Evolutionary conservation across 345 rosid species (phyloP).

Genomic region (Acer yangbiense): DNA sequence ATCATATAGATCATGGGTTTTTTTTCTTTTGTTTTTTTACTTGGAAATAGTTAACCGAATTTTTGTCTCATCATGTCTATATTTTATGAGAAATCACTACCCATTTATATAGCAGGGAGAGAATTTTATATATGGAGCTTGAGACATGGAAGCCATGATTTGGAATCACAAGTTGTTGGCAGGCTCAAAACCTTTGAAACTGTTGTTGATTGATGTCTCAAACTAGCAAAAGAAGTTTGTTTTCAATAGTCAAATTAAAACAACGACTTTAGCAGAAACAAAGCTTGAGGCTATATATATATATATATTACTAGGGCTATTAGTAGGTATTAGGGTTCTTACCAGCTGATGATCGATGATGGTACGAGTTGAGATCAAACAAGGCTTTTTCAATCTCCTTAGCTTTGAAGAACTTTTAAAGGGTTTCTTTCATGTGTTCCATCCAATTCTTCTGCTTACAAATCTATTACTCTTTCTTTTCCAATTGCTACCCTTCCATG

Average conservation of each 20-base stretch:
- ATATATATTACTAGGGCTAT: constrained; percentile 24
- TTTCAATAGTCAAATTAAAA: background rate
- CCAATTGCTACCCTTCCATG: background rate
- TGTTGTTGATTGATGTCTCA: constrained; percentile 14
- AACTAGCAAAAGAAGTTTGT: background rate
- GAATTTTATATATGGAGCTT: background rate
- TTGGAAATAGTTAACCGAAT: constrained; percentile 9
- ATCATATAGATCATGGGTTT: constrained; percentile 18
- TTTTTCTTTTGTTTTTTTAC: constrained; percentile 16
- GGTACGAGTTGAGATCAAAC: constrained; percentile 9
- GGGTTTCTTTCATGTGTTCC: constrained; percentile 5
- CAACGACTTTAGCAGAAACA: background rate
- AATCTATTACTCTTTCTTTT: background rate
- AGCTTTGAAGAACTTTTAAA: constrained; percentile 15
- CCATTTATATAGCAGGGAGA: background rate
- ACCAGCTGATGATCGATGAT: background rate
- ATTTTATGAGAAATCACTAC: constrained; percentile 32
- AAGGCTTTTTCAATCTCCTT: background rate
- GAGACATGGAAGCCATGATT: background rate
- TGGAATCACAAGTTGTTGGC: background rate
- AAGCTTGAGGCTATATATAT: background rate
- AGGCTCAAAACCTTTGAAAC: background rate
- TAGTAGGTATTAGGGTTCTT: constrained; percentile 33
- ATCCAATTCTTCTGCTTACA: constrained; percentile 1
- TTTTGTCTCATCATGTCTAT: constrained; percentile 13